A percentile compares a stretch with the other conserved stretches of the same genome.
Evolutionary conservation across 768 basidiomycete genomes (phyloP).

Genomic region (Gymnopilus dilepis): DNA sequence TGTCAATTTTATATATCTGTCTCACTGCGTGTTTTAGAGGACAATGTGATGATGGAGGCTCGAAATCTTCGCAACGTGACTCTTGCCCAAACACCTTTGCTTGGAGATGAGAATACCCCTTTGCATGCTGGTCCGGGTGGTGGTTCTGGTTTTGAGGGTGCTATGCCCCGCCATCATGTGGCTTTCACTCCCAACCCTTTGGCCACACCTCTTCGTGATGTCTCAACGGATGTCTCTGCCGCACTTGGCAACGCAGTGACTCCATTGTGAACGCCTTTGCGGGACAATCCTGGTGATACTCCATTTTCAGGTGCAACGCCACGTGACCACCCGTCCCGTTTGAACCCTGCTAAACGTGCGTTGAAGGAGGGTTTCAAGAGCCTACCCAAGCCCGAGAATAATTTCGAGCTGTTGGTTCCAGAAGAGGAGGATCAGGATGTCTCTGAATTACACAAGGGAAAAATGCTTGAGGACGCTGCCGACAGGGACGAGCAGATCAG

Average conservation of each 20-base stretch:
- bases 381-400: slow-evolving; percentile 94
- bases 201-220: slow-evolving; percentile 75
- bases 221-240: slow-evolving; percentile 48
- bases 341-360: slow-evolving; percentile 70
- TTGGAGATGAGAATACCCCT: slow-evolving; percentile 98
- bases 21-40: slow-evolving; percentile 59
- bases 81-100: slow-evolving; percentile 88
- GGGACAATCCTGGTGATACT: slow-evolving; percentile 77
- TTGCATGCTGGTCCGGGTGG: slow-evolving; percentile 74
- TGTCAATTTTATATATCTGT: not conserved
- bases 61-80: slow-evolving; percentile 95
- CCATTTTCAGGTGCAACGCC: slow-evolving; percentile 71
- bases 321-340: slow-evolving; percentile 69
- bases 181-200: slow-evolving; percentile 97
- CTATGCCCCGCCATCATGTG: slow-evolving; percentile 90
- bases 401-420: slow-evolving; percentile 92
- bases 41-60: slow-evolving; percentile 93
- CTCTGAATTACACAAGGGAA: slow-evolving; percentile 29
- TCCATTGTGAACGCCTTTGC: slow-evolving; percentile 90
- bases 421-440: slow-evolving; percentile 81
- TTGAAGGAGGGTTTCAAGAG: slow-evolving; percentile 82
- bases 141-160: slow-evolving; percentile 93
- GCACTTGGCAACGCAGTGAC: slow-evolving; percentile 68
- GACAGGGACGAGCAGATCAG: slow-evolving; percentile 83
- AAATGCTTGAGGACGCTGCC: slow-evolving; percentile 86